These are phyloP conservation scores for Cytospora mali DNA, from an alignment of 2,329 filamentous ascomycete species.

Conservation along the genomic window DNA sequence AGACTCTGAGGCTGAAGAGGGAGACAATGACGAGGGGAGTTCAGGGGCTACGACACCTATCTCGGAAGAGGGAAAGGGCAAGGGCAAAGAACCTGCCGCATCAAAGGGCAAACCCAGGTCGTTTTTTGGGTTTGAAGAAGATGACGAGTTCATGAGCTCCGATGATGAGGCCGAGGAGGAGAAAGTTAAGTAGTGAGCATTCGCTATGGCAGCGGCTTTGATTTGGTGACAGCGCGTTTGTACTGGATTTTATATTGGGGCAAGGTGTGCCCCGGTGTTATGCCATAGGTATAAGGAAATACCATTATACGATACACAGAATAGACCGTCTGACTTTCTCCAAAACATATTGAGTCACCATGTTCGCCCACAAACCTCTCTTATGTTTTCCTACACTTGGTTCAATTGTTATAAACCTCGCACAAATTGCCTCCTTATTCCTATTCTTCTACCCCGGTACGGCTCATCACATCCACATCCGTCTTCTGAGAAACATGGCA, in stretches of 20 bases:
- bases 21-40: slow-evolving; percentile 41
- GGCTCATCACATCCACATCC: neutral
- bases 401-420: neutral
- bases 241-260: neutral
- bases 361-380: neutral
- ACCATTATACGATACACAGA: too few species aligned
- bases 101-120: slow-evolving; percentile 41
- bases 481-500: neutral
- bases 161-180: slow-evolving; percentile 59
- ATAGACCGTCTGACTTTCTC: neutral
- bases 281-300: neutral
- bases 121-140: slow-evolving; percentile 79
- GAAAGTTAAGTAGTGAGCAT: slow-evolving; percentile 29
- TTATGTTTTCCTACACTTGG: neutral
- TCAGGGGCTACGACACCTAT: slow-evolving; percentile 55
- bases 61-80: slow-evolving; percentile 43
- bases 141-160: slow-evolving; percentile 74
- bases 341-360: neutral
- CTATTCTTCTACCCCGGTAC: too few species aligned
- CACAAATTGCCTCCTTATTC: neutral
- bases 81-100: slow-evolving; percentile 31
- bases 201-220: neutral
- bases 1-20: slow-evolving; percentile 39
- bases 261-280: neutral
- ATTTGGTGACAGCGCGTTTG: slow-evolving; percentile 19